Evolutionary conservation across 2,329 filamentous ascomycete genomes (phyloP), one percentile per base, ranked within the genome.

Genomic region (Calonectria leucothoes): DNA sequence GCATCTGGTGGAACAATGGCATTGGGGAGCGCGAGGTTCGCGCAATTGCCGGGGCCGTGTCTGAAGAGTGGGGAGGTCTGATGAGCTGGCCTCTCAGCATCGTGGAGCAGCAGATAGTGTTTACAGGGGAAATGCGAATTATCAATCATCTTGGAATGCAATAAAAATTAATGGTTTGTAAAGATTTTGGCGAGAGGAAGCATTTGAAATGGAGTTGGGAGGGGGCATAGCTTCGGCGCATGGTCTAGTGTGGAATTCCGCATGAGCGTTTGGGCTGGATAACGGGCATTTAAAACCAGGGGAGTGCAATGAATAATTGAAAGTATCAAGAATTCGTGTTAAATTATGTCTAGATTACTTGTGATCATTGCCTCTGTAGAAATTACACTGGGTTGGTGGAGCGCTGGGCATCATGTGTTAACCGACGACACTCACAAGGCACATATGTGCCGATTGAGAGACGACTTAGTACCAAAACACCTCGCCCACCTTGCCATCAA

Each of bases 401-500:
- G 27, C 49, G 8, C 6, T 51, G 10, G 15, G 15, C 20, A 48
- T 27, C 37, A 45, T n/a, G 42, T 29, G 11, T 3, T 14, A 25
- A 48, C 25, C 12, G 1, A 14, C 11, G 10, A 20, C 15, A 8
- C 11, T 48, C 27, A n/a, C 17, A 64, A 15, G 23, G 25, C 25
- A 15, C 11, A 7, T 14, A 20, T 35, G 55, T 15, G 25, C n/a
- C 20, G 5, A 29, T 29, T 31, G 8, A 4, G 20, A 31, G 27
- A 11, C 20, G 20, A 2, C 14, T 66, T 23, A 74, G 20, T 74
- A 74, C 69, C 65, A 74, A 51, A 64, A 70, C 2, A 66, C 6
- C 1, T 63, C 61, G 17, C 61, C 59, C 12, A 66, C 59, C 7
- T 23, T 25, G 4, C n/a, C 74, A 57, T 75, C 67, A 42, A 83